Evolutionary conservation across 345 rosid species (phyloP).

Genomic region (Linum lewisii): DNA sequence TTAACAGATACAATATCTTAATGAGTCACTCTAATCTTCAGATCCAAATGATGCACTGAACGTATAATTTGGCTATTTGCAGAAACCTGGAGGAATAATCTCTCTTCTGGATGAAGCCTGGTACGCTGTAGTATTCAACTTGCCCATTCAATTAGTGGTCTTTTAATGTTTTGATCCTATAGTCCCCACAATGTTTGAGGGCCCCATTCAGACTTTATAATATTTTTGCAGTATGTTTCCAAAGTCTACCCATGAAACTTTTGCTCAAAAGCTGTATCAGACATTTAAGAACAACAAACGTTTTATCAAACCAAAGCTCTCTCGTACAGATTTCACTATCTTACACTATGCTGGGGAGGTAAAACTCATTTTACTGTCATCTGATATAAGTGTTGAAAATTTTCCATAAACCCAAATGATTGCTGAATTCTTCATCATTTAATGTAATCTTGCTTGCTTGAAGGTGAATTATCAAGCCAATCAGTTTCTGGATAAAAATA

Average conservation of each 20-base stretch:
- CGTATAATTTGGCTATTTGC: not conserved
- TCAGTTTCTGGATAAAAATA: slow-evolving; percentile 10
- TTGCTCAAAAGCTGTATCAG: slow-evolving; percentile 6
- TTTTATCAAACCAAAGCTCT: slow-evolving; percentile 10
- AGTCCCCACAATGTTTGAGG: not conserved
- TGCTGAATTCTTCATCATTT: not conserved
- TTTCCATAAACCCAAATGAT: not conserved
- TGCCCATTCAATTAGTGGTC: not conserved
- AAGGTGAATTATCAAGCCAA: slow-evolving; percentile 9
- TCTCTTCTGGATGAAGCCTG: slow-evolving; percentile 11
- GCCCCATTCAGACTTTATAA: not conserved
- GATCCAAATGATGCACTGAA: not conserved
- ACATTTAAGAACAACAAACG: slow-evolving; percentile 8
- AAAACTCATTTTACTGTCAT: not conserved
- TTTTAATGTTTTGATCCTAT: not conserved
- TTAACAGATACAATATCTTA: not conserved
- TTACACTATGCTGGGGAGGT: slow-evolving; percentile 10
- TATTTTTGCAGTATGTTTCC: slow-evolving; percentile 11
- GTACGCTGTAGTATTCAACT: not conserved
- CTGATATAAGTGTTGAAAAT: not conserved
- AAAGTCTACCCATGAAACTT: slow-evolving; percentile 7
- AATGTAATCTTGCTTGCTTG: not conserved
- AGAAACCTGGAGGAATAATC: slow-evolving; percentile 10
- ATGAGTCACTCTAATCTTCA: not conserved
- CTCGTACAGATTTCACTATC: slow-evolving; percentile 9